phyloP scores from a whole-genome alignment of 768 basidiomycete species.

The Mycena floridula region DNA sequence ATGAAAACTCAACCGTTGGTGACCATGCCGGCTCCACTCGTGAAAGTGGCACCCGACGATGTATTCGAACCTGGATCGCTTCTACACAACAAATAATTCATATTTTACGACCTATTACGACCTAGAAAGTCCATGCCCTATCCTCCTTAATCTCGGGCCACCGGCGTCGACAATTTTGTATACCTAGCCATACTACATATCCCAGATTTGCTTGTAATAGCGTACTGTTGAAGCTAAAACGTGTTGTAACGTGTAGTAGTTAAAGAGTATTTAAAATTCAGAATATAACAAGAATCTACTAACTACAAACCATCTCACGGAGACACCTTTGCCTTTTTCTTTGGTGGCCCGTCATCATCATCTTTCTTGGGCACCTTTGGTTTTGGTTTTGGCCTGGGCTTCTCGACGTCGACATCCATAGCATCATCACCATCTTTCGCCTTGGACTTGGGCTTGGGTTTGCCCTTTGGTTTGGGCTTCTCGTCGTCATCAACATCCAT shows the following conservation, averaged over 20 bases:
- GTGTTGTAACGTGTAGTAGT: too few species aligned
- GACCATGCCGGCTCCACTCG: slow-evolving; percentile 35
- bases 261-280: too few species aligned
- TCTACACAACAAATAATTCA: slow-evolving; percentile 46
- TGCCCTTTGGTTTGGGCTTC: slow-evolving; percentile 39
- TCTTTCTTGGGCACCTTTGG: slow-evolving; percentile 38
- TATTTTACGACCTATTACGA: slow-evolving; percentile 1
- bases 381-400: slow-evolving; percentile 33
- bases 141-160: too few species aligned
- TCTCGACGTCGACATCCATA: slow-evolving; percentile 44
- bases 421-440: slow-evolving; percentile 37
- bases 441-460: slow-evolving; percentile 37
- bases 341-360: slow-evolving; percentile 50
- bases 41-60: slow-evolving; percentile 38
- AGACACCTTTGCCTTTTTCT: slow-evolving; percentile 69
- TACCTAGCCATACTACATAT: too few species aligned
- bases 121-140: neutral
- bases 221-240: too few species aligned
- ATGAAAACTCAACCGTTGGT: slow-evolving; percentile 24
- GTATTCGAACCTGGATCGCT: slow-evolving; percentile 76
- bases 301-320: slow-evolving; percentile 18
- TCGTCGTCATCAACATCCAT: slow-evolving; percentile 31
- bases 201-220: too few species aligned
- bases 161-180: too few species aligned
- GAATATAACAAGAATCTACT: too few species aligned